phyloP scores from a whole-genome alignment of 768 basidiomycete species.

The Lactarius tabidus region DNA sequence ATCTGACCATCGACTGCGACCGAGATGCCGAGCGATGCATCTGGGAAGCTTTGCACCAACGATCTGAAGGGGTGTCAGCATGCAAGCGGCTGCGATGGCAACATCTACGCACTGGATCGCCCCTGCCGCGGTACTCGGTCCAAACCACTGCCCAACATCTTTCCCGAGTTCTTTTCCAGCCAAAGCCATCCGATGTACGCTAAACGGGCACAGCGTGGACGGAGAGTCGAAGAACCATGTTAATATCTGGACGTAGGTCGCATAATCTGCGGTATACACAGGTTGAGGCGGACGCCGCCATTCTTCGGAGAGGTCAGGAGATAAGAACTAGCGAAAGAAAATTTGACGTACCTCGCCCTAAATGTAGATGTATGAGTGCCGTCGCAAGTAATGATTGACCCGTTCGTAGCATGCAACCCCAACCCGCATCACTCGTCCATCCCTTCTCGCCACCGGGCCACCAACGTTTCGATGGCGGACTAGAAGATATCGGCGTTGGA shows the following conservation, averaged over 20 bases:
- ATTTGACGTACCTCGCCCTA: slow-evolving; percentile 59
- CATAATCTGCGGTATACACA: slow-evolving; percentile 60
- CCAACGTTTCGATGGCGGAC: slow-evolving; percentile 52
- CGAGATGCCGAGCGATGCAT: slow-evolving; percentile 74
- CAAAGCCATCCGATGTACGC: slow-evolving; percentile 93
- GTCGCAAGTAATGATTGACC: slow-evolving; percentile 84
- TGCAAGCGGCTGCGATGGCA: slow-evolving; percentile 1
- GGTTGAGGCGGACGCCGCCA: slow-evolving; percentile 75
- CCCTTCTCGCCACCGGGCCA: slow-evolving; percentile 70
- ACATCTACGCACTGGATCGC: slow-evolving; percentile 67
- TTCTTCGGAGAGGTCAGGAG: slow-evolving; percentile 44
- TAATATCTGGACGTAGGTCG: slow-evolving; percentile 84
- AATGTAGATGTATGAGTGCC: slow-evolving; percentile 66
- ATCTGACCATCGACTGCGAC: slow-evolving; percentile 80
- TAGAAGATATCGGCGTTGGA: slow-evolving; percentile 27
- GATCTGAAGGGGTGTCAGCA: slow-evolving; percentile 42
- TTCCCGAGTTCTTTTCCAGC: slow-evolving; percentile 94
- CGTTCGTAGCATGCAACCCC: slow-evolving; percentile 91
- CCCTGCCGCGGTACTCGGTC: slow-evolving; percentile 95
- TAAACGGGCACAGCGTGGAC: slow-evolving; percentile 78
- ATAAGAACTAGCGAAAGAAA: slow-evolving; percentile 7
- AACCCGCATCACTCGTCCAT: slow-evolving; percentile 81
- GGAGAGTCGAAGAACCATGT: slow-evolving; percentile 97
- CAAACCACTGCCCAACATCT: slow-evolving; percentile 97
- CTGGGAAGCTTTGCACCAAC: slow-evolving; percentile 73